Evolutionary conservation across 2,329 filamentous ascomycete species (phyloP), one percentile per base, ranked within the genome.

Genomic region (Calonectria montana): DNA sequence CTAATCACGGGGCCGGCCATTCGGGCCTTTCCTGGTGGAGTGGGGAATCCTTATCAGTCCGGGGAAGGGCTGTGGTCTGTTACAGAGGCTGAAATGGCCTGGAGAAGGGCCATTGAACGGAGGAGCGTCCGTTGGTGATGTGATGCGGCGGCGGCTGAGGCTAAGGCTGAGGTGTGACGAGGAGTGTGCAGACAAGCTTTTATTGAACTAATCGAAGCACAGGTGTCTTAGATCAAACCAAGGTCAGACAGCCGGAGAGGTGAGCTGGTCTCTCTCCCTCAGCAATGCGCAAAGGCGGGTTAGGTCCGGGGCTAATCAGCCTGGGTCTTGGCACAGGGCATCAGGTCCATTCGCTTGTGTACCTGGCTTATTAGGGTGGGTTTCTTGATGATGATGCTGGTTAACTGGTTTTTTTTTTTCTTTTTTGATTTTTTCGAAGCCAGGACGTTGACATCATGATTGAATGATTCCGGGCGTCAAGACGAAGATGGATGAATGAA

Each of bases 21-120:
- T 78, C 76, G 76, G 76, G 53, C 76, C 76, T 78, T 78, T 75
- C 75, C 72, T 74, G 66, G 25, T 47, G 37, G 57, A 50, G 67
- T 75, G 67, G 67, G 53, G 59, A 61, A 21, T 61, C 62, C 63
- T 75, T 76, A 77, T 77, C 69, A 69, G 76, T 78, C 76, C 76
- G 76, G 76, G 76, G 76, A 70, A 75, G 21, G 47, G 57, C n/a
- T 41, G 48, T 45, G 39, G 57, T 23, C 37, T 45, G 23, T 27
- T 45, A 25, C 25, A 62, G 39, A 37, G 37, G 57, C 37, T 25
- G 37, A 35, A 57, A 23, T 57, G 50, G 39, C 16, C 29, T 59
- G 53, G 5, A 53, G 25, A 47, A 23, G 6, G n/a, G 15, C 21
- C 29, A 57, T 16, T 13, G 23, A 27, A 23, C 18, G 16, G 18